Percentiles rank a stretch among this genome's conserved stretches.
These are phyloP conservation scores for Panaeolus cyanescens DNA, from an alignment of 768 basidiomycete species.

Conservation along the genomic window DNA sequence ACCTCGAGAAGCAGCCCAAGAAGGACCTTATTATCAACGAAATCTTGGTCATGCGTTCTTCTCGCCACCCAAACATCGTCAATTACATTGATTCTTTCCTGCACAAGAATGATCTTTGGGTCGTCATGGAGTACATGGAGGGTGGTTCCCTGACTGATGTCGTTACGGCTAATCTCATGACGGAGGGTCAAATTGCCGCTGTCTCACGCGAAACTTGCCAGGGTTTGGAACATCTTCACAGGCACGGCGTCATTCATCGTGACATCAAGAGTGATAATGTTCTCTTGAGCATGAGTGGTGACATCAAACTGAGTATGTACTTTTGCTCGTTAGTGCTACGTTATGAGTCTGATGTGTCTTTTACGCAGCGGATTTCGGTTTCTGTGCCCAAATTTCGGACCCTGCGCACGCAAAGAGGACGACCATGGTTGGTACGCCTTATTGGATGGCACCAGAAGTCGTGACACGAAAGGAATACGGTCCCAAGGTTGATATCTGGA, in stretches of 20 bases:
- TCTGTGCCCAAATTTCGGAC: conserved; percentile 95
- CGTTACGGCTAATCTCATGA: conserved; percentile 95
- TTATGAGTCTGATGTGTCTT: conserved; percentile 9
- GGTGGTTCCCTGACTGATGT: conserved; percentile 94
- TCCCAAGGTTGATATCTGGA: conserved; percentile 98
- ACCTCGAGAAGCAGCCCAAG: conserved; percentile 99
- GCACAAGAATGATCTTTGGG: conserved; percentile 98
- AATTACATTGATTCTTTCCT: conserved; percentile 99
- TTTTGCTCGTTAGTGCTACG: conserved; percentile 3
- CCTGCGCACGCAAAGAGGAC: conserved; percentile 89
- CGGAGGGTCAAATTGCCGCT: conserved; percentile 97
- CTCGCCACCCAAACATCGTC: conserved; percentile 97
- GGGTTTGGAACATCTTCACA: conserved; percentile 92
- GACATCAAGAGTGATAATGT: conserved; percentile 99
- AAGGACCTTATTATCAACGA: conserved; percentile 99
- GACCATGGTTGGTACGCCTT: conserved; percentile 98
- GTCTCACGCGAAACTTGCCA: conserved; percentile 92
- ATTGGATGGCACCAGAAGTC: conserved; percentile 99
- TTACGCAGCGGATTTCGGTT: conserved; percentile 94
- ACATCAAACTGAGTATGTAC: conserved; percentile 95
- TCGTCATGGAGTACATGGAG: conserved; percentile 99
- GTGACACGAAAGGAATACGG: conserved; percentile 98
- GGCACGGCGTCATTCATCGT: conserved; percentile 96
- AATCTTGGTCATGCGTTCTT: conserved; percentile 97
- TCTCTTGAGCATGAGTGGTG: conserved; percentile 86